Base-by-base conservation (phyloP, 108 stramenopile genomes). In the Skeletonema menzelii region DNA sequence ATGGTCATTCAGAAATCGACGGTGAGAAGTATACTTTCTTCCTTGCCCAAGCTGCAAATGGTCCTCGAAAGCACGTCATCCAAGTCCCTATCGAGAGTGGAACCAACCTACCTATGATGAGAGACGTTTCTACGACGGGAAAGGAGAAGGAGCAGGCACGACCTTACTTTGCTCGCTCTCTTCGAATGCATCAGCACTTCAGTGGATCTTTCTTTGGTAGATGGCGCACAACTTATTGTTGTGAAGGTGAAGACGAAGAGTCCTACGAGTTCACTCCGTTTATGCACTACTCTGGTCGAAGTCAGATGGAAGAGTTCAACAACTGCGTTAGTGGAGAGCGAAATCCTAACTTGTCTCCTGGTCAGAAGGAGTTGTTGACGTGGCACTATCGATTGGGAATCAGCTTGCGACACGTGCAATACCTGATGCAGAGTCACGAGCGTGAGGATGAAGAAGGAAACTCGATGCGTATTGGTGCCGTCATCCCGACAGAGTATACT, bases 301-400 rank as follows among this genome's bases (percentile, higher is more conserved):
- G n/a, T 32, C 31, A 7, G 5, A 32, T 32, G 3, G 3, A 30
- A 19, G 3, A 30, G 1, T 14, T 28, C 20, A 32, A 35, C 10
- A 14, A 28, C 8, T 38, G 30, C 10, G 40, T 67, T 11, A 53
- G 24, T 47, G 17, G 2, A 2, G 72, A 75, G 38, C 3, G 2
- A 0, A 82, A 82, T 63, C 22, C 44, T 0, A 82, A 77, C 40
- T 47, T 82, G 20, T 56, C 76, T 15, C n/a, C 24, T 0, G 65
- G 70, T 46, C 71, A 77, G 24, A 82, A 77, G 66, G 76, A 73
- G 31, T 30, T 77, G 1, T 20, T 75, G 0, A 17, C 49, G 13
- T 81, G 73, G 73, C 80, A 80, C 35, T 63, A 58, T 17, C 46
- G 55, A 4, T 27, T 80, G 13, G 59, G 59, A 49, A 8, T 5